phyloP scores from a whole-genome alignment of 306 rosid species.

The Carpinus viminea region DNA sequence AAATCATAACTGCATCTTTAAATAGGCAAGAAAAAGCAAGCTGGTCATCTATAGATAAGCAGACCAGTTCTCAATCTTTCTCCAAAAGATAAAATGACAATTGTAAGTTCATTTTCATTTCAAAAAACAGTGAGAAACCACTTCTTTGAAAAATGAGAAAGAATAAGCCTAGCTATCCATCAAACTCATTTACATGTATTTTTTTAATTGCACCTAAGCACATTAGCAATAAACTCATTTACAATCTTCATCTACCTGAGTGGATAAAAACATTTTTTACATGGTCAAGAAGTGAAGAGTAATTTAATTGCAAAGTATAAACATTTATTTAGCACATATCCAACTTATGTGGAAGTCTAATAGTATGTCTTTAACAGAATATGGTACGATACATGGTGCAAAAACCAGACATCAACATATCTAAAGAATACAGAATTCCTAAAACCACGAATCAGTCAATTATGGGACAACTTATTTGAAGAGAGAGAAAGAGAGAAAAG shows the following conservation, averaged over 20 bases:
- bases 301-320: neutral
- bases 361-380: neutral
- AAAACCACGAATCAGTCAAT: neutral
- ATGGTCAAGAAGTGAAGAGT: neutral
- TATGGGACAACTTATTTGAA: neutral
- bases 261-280: neutral
- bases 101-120: neutral
- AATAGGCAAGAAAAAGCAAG: neutral
- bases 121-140: neutral
- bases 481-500: constrained; percentile 1
- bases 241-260: too few species aligned
- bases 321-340: neutral
- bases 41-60: neutral
- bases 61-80: neutral
- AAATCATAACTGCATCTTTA: neutral
- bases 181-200: neutral
- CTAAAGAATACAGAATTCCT: neutral
- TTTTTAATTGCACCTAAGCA: neutral
- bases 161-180: neutral
- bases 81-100: neutral
- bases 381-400: neutral
- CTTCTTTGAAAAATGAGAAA: neutral
- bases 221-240: neutral
- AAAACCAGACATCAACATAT: neutral
- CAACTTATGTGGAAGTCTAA: neutral